phyloP scores from a whole-genome alignment of 352 stramenopile genomes.

The Pythium sukuiense region DNA sequence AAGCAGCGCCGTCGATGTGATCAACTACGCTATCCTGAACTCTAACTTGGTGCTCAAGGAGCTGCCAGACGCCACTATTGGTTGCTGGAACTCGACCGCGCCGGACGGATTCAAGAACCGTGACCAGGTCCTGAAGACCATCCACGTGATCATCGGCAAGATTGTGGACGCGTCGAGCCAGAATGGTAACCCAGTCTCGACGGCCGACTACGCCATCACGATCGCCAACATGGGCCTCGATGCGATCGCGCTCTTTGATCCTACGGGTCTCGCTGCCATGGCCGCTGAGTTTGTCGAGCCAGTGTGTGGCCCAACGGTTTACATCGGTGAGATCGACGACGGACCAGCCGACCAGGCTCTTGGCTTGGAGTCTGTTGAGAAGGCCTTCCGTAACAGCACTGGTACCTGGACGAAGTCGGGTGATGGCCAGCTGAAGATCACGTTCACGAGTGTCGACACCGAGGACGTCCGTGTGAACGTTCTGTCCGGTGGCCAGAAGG shows the following conservation, averaged over 20 bases:
- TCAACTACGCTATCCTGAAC: slow-evolving; percentile 43
- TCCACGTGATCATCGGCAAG: slow-evolving; percentile 47
- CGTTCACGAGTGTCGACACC: slow-evolving; percentile 44
- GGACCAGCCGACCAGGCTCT: slow-evolving; percentile 42
- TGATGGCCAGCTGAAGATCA: slow-evolving; percentile 42
- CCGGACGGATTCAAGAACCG: slow-evolving; percentile 24
- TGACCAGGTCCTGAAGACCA: slow-evolving; percentile 41
- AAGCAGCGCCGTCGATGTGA: slow-evolving; percentile 35
- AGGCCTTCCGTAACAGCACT: slow-evolving; percentile 42
- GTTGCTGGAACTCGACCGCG: slow-evolving; percentile 31
- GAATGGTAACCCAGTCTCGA: slow-evolving; percentile 35
- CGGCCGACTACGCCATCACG: slow-evolving; percentile 37
- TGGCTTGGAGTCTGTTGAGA: slow-evolving; percentile 40
- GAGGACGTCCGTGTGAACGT: slow-evolving; percentile 55
- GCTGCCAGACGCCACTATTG: slow-evolving; percentile 42
- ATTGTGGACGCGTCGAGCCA: slow-evolving; percentile 41
- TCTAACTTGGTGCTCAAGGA: slow-evolving; percentile 47
- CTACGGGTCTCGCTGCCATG: slow-evolving; percentile 40
- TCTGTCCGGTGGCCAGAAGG: slow-evolving; percentile 43
- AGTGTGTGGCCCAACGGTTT: slow-evolving; percentile 50
- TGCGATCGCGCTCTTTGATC: slow-evolving; percentile 47
- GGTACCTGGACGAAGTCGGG: slow-evolving; percentile 44
- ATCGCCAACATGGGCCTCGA: slow-evolving; percentile 45
- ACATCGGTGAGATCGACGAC: slow-evolving; percentile 48
- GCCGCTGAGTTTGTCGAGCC: slow-evolving; percentile 53